Base-by-base conservation (phyloP, 306 rosid species). In the Gynostemma pentaphyllum region DNA sequence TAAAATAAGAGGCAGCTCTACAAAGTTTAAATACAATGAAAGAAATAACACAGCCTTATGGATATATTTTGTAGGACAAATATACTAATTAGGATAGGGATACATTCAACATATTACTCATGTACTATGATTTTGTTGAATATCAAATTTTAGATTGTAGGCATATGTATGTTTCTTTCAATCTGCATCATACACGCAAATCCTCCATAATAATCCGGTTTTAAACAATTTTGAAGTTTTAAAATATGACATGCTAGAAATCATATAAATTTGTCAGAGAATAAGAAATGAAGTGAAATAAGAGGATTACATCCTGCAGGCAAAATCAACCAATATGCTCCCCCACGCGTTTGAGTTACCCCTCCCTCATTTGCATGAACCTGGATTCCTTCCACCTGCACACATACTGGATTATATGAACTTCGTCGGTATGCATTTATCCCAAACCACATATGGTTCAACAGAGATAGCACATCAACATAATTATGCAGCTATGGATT, bases 301-400 rank as follows among this genome's bases (percentile, higher is more conserved):
- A 75, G 72, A 28, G 71, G 52, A 62, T 78, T 90, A 90, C 97
- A 90, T 90, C 97, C 97, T 26, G 97, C 97, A 24, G 97, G 97
- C 80, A 90, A 80, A 81, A 90, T 90, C 70, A 90, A 21, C 94
- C 97, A 90, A 72, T 90, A 90, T 46, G 78, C 47, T 51, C 97
- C 97, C n/a, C 97, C 97, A 53, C 97, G 90, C 4, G 97, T 90
- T 70, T 81, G 84, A 36, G 97, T 90, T 51, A 67, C 46, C 48
- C 97, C 97, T 37, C 97, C 97, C 81, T 90, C 97, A 59, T 90
- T 76, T 69, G 88, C 90, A 12, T 87, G 94, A 71, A 90, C 97
- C 76, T 90, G 78, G 26, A 87, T 90, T 51, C 97, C 97, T 66
- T 81, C 97, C 69, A 90, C 97, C 97, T 87, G 73, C 75, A 70